A percentile compares a stretch with the other conserved stretches of the same genome.
Conservation (phyloP, 495 filamentous ascomycete genomes). For the Oleoguttula mirabilis region DNA sequence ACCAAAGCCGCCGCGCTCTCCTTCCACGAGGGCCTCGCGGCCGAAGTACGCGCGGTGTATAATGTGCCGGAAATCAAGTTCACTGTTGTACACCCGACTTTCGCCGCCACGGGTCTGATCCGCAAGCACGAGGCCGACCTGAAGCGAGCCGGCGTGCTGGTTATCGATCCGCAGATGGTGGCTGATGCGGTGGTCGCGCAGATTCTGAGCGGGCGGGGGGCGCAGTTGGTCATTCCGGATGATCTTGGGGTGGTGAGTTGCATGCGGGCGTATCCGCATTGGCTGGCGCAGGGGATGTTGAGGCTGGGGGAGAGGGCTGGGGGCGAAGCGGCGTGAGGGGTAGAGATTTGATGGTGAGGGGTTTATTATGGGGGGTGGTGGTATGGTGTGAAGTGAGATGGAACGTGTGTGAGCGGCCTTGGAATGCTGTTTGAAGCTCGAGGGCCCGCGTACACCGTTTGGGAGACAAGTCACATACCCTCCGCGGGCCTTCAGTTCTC, state of each 20-base stretch:
- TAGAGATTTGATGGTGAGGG: no score
- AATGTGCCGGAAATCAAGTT: slow-evolving; percentile 26
- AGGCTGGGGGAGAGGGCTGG: not conserved
- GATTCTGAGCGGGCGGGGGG: slow-evolving; percentile 16
- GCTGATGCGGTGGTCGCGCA: slow-evolving; percentile 23
- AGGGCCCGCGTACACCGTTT: no score
- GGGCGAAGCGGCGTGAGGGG: no score
- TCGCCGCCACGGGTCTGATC: slow-evolving; percentile 23
- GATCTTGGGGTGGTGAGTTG: not conserved
- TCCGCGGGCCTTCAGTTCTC: no score
- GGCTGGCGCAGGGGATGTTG: slow-evolving; percentile 16
- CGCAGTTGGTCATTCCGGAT: slow-evolving; percentile 20
- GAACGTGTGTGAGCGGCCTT: no score
- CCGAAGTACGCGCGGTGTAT: slow-evolving; percentile 28
- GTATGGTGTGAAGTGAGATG: no score
- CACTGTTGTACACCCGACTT: slow-evolving; percentile 29
- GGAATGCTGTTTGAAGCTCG: no score
- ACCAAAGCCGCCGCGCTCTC: slow-evolving; percentile 46
- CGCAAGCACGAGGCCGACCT: slow-evolving; percentile 14
- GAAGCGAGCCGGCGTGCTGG: not conserved
- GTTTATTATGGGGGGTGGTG: no score
- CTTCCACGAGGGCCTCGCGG: slow-evolving; percentile 36
- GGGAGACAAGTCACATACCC: no score
- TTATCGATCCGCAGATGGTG: slow-evolving; percentile 22
- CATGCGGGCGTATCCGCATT: slow-evolving; percentile 18